Evolutionary conservation across 2,329 filamentous ascomycete genomes (phyloP).

Genomic region (Domatiomyces catenatus): DNA sequence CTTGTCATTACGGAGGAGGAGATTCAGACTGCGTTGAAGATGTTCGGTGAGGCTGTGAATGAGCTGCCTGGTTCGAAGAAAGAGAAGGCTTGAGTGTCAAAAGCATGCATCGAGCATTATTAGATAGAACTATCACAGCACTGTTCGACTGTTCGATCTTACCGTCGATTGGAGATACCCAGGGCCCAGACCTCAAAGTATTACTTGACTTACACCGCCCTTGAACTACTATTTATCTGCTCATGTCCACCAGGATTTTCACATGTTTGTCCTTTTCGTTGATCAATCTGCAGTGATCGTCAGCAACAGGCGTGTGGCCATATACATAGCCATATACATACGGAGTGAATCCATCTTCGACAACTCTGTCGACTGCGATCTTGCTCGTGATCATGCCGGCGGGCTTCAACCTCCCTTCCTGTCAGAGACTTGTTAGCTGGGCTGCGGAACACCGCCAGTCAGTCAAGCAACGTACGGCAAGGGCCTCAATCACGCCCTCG

Average conservation of each 20-base stretch:
- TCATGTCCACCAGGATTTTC: constrained; percentile 40
- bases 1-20: constrained; percentile 84
- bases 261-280: constrained; percentile 47
- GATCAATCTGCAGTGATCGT: constrained; percentile 25
- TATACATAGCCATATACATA: constrained; percentile 5
- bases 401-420: constrained; percentile 35
- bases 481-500: constrained; percentile 40
- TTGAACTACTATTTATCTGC: neutral
- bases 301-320: neutral
- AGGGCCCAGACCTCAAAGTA: neutral
- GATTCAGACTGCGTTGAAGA: constrained; percentile 58
- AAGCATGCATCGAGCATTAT: neutral
- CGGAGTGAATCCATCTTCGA: constrained; percentile 42
- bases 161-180: neutral
- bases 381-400: constrained; percentile 46
- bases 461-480: constrained; percentile 8
- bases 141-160: too few relatives aligned
- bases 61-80: constrained; percentile 60
- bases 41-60: constrained; percentile 66
- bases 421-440: neutral
- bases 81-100: constrained; percentile 22
- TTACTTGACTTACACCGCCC: neutral
- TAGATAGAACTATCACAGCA: neutral
- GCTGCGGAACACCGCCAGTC: neutral
- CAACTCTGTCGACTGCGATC: constrained; percentile 40